These are phyloP conservation scores for Diaporthe capsici DNA, from an alignment of 2,329 filamentous ascomycete genomes.

Conservation along the genomic window DNA sequence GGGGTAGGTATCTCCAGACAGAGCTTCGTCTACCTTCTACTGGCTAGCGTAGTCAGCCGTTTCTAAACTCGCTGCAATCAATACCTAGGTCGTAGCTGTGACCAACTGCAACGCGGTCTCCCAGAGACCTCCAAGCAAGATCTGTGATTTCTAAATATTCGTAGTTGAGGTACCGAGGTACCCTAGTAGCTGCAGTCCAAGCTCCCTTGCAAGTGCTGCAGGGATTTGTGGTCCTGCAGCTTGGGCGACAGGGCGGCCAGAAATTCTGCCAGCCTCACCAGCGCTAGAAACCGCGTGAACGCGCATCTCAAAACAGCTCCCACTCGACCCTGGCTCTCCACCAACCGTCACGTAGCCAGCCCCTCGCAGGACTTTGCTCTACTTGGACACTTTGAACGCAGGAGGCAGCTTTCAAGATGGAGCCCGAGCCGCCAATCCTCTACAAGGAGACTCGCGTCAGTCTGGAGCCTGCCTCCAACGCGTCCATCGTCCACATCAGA, in stretches of 20 bases:
- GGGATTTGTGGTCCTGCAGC: slow-evolving; percentile 21
- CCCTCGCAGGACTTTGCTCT: not conserved
- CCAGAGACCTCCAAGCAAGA: not conserved
- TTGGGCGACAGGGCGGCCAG: slow-evolving; percentile 38
- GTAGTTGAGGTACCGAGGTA: not conserved
- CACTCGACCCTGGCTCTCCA: slow-evolving; percentile 24
- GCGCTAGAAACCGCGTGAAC: not conserved
- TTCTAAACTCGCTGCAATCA: not conserved
- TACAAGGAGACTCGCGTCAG: slow-evolving; percentile 92
- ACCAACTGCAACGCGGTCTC: not conserved
- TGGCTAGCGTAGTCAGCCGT: not conserved
- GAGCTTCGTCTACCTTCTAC: not conserved
- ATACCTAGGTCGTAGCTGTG: not conserved
- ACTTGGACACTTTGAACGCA: slow-evolving; percentile 20
- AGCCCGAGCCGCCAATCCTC: slow-evolving; percentile 74
- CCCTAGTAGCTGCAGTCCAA: not conserved
- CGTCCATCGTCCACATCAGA: slow-evolving; percentile 79
- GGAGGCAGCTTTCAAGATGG: slow-evolving; percentile 63
- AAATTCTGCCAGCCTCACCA: slow-evolving; percentile 47
- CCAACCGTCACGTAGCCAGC: slow-evolving; percentile 9
- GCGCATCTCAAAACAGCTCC: slow-evolving; percentile 31
- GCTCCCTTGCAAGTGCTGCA: slow-evolving; percentile 2
- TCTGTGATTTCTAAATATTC: not conserved
- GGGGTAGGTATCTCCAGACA: not conserved
- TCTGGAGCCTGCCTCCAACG: slow-evolving; percentile 79